Evolutionary conservation across 1,139 yeast genomes (phyloP).

Genomic region (Scheffersomyces cryptocercus): DNA sequence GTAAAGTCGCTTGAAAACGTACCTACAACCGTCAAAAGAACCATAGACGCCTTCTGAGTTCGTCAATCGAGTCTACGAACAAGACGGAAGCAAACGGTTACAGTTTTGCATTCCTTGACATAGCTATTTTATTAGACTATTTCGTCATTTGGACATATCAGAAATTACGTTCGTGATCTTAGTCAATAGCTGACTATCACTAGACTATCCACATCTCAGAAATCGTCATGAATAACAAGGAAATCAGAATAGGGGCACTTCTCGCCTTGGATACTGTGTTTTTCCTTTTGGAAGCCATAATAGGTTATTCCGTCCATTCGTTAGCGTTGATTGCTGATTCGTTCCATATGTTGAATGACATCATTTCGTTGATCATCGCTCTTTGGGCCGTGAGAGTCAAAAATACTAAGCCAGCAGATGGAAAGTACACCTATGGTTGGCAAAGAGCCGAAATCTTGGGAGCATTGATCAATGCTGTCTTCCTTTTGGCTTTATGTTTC

Average conservation of each 20-base stretch:
- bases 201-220: no score
- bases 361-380: constrained; percentile 85
- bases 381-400: constrained; percentile 96
- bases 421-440: constrained; percentile 93
- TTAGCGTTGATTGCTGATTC: constrained; percentile 94
- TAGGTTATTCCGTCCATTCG: constrained; percentile 89
- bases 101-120: no score
- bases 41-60: no score
- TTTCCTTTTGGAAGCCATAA: constrained; percentile 80
- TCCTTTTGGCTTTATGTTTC: constrained; percentile 86
- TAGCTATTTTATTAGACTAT: no score
- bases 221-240: constrained; percentile 51
- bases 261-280: constrained; percentile 77
- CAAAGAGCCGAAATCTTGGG: constrained; percentile 94
- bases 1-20: no score
- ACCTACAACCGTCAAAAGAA: no score
- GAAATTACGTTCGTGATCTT: no score
- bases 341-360: constrained; percentile 96
- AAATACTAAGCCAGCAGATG: constrained; percentile 78
- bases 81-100: no score
- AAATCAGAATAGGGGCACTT: constrained; percentile 70
- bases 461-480: constrained; percentile 91
- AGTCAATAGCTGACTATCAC: no score
- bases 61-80: no score
- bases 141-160: no score